Evolutionary conservation across 345 rosid species (phyloP).

Genomic region (Microthlaspi erraticum): DNA sequence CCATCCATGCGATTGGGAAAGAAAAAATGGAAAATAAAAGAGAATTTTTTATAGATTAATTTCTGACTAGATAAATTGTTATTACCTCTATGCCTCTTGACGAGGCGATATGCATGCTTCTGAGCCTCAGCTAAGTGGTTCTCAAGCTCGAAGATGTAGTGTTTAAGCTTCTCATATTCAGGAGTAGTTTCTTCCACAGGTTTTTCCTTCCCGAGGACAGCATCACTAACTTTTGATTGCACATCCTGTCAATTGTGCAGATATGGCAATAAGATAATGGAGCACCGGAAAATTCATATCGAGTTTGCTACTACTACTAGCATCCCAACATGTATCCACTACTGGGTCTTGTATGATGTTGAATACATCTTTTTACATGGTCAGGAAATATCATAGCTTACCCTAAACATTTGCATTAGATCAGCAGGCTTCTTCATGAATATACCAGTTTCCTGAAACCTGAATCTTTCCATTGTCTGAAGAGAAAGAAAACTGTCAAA

Average conservation of each 20-base stretch:
- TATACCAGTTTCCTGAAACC: constrained; percentile 79
- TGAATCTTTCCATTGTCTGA: constrained; percentile 98
- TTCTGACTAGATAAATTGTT: constrained; percentile 17
- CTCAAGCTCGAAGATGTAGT: constrained; percentile 92
- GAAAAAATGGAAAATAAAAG: neutral
- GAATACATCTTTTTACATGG: neutral
- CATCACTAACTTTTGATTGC: constrained; percentile 90
- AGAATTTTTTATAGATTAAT: neutral
- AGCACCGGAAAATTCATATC: neutral
- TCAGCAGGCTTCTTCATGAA: constrained; percentile 91
- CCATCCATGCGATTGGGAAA: constrained; percentile 1
- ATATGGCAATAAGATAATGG: constrained; percentile 22
- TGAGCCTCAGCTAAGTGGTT: constrained; percentile 96
- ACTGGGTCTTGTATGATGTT: constrained; percentile 4
- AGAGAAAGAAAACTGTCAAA: constrained; percentile 33
- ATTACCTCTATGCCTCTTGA: constrained; percentile 94
- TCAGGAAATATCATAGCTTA: constrained; percentile 46
- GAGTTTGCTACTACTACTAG: constrained; percentile 19
- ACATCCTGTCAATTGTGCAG: constrained; percentile 67
- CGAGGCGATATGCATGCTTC: constrained; percentile 96
- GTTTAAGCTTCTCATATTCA: constrained; percentile 91
- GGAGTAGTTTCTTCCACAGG: constrained; percentile 97
- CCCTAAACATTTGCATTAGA: constrained; percentile 95
- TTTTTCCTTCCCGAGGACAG: constrained; percentile 95
- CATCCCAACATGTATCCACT: constrained; percentile 8